A percentile compares a stretch with the other conserved stretches of the same genome.
Evolutionary conservation across 2,329 filamentous ascomycete species (phyloP).

Genomic region (Trichothecium sympodiale): DNA sequence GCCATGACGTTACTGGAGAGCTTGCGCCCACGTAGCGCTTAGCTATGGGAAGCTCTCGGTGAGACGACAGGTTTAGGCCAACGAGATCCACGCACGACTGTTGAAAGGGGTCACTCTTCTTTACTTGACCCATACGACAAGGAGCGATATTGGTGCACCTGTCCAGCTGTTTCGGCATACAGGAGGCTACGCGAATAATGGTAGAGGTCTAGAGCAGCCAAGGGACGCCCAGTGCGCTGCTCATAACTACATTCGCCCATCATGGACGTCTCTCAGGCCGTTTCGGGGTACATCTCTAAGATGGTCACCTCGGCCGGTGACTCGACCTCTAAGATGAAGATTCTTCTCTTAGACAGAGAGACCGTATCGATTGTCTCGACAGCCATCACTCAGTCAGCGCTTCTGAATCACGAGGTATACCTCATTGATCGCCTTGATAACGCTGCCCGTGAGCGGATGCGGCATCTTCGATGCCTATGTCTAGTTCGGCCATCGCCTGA

Average conservation of each 20-base stretch:
- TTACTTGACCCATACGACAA: too few relatives aligned
- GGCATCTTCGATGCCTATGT: constrained; percentile 85
- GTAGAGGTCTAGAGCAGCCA: too few relatives aligned
- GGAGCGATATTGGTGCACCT: too few relatives aligned
- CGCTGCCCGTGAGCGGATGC: constrained; percentile 86
- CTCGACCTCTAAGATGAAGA: constrained; percentile 91
- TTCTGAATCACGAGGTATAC: constrained; percentile 95
- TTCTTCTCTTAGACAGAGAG: constrained; percentile 83
- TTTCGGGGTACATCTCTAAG: constrained; percentile 91
- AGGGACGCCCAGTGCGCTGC: too few relatives aligned
- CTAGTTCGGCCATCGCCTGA: constrained; percentile 87
- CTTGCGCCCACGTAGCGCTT: too few relatives aligned
- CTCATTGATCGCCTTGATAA: constrained; percentile 96
- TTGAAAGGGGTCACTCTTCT: too few relatives aligned
- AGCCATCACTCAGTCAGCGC: constrained; percentile 85
- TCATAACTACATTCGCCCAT: constrained; percentile 13
- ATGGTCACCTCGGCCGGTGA: constrained; percentile 73
- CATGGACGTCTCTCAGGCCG: constrained; percentile 92
- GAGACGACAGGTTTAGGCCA: constrained; percentile 8
- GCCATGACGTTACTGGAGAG: constrained; percentile 9
- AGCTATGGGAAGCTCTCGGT: constrained; percentile 3
- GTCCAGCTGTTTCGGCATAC: too few relatives aligned
- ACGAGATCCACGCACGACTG: constrained; percentile 2
- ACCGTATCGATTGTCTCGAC: constrained; percentile 91
- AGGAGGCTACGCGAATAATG: too few relatives aligned